A percentile compares a stretch with the other conserved stretches of the same genome.
These are phyloP conservation scores for Mortierella sp. DNA, from an alignment of 371 early-diverging fungal species.

Conservation along the genomic window DNA sequence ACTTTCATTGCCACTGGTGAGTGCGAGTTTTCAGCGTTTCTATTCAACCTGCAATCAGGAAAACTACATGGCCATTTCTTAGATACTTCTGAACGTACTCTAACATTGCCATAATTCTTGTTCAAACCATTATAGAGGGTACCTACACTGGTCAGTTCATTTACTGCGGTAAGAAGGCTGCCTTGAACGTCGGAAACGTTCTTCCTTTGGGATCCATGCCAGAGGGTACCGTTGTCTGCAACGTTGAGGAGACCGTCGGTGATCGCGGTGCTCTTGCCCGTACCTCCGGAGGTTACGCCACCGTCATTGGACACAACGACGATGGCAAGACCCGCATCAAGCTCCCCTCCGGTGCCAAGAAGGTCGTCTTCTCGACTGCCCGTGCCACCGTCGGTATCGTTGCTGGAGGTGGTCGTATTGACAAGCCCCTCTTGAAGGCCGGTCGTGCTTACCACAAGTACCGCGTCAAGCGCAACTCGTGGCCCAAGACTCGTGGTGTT, in stretches of 20 bases:
- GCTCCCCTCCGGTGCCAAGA: slow-evolving; percentile 99
- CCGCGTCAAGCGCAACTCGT: slow-evolving; percentile 98
- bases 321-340: slow-evolving; percentile 97
- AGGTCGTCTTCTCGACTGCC: slow-evolving; percentile 89
- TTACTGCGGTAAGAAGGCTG: slow-evolving; percentile 99
- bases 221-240: slow-evolving; percentile 99
- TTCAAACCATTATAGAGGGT: slow-evolving; percentile 75
- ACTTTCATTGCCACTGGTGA: slow-evolving; percentile 96
- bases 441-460: slow-evolving; percentile 99
- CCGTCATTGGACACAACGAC: slow-evolving; percentile 99
- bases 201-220: slow-evolving; percentile 97
- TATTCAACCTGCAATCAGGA: background rate
- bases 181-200: slow-evolving; percentile 97
- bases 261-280: slow-evolving; percentile 99
- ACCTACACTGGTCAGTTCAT: slow-evolving; percentile 99
- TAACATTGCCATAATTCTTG: slow-evolving; percentile 2
- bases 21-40: background rate
- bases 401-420: slow-evolving; percentile 99
- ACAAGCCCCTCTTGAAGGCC: slow-evolving; percentile 99
- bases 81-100: background rate
- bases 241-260: slow-evolving; percentile 97
- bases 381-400: slow-evolving; percentile 99
- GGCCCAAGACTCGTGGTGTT: slow-evolving; percentile 99
- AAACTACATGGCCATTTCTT: background rate
- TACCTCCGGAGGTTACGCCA: slow-evolving; percentile 98